Percentiles rank a stretch among this genome's conserved stretches.
Conservation (phyloP, 2,329 filamentous ascomycete species). For the Penicillium vulpinum region DNA sequence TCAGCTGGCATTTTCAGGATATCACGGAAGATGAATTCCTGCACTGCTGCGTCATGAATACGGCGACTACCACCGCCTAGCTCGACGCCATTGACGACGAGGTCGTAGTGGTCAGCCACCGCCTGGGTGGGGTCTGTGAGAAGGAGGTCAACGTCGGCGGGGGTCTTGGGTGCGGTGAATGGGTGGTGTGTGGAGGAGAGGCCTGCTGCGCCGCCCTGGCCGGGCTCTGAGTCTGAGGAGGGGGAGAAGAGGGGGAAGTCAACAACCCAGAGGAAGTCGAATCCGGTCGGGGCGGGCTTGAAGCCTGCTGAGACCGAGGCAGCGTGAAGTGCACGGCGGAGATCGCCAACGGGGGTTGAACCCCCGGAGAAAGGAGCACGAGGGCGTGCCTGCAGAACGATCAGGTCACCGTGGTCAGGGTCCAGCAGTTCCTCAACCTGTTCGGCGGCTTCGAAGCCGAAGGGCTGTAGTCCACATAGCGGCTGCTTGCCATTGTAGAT, state of each 20-base stretch:
- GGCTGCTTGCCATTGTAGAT: slow-evolving; percentile 73
- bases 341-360: slow-evolving; percentile 69
- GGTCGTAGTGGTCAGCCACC: slow-evolving; percentile 87
- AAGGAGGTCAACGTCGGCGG: slow-evolving; percentile 72
- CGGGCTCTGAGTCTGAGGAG: slow-evolving; percentile 63
- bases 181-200: slow-evolving; percentile 91
- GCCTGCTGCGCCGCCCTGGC: slow-evolving; percentile 78
- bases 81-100: slow-evolving; percentile 93
- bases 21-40: slow-evolving; percentile 80
- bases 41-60: slow-evolving; percentile 81
- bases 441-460: slow-evolving; percentile 71
- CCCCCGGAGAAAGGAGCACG: slow-evolving; percentile 67
- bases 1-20: slow-evolving; percentile 74
- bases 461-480: slow-evolving; percentile 71
- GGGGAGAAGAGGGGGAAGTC: slow-evolving; percentile 93
- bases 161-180: slow-evolving; percentile 81
- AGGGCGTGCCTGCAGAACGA: slow-evolving; percentile 77
- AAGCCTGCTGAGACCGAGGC: slow-evolving; percentile 64
- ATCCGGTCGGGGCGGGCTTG: slow-evolving; percentile 54
- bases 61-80: slow-evolving; percentile 89
- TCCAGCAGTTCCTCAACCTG: slow-evolving; percentile 54
- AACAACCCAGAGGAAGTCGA: slow-evolving; percentile 78
- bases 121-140: slow-evolving; percentile 69
- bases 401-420: slow-evolving; percentile 70
- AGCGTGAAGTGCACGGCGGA: slow-evolving; percentile 70